A percentile compares a stretch with the other conserved stretches of the same genome.
These are phyloP conservation scores for Ascochyta clinopodiicola DNA, from an alignment of 2,329 filamentous ascomycete genomes.

Conservation along the genomic window DNA sequence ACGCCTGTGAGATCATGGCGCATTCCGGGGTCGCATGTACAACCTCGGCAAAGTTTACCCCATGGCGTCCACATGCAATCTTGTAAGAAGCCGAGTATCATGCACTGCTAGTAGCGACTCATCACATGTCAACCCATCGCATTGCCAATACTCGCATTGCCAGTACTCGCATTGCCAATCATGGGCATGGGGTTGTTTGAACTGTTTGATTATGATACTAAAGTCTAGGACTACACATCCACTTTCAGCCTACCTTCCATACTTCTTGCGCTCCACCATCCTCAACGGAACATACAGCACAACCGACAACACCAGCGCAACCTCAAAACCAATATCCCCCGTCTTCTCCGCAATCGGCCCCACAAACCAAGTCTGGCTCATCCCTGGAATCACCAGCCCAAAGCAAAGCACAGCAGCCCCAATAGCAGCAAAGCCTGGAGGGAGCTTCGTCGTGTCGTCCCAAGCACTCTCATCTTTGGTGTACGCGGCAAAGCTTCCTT, in stretches of 20 bases:
- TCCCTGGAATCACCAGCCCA: conserved; percentile 63
- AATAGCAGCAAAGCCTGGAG: conserved; percentile 52
- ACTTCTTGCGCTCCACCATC: conserved; percentile 45
- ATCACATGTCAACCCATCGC: conserved; percentile 7
- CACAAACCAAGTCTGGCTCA: conserved; percentile 67
- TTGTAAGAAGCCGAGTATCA: conserved; percentile 20
- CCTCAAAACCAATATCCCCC: conserved; percentile 71
- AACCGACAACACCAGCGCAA: conserved; percentile 61
- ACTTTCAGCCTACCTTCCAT: conserved; percentile 22
- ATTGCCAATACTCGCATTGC: too few species aligned
- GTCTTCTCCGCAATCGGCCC: conserved; percentile 66
- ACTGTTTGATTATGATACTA: background rate
- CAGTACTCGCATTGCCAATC: too few species aligned
- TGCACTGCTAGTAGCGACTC: conserved; percentile 5
- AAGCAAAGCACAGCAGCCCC: conserved; percentile 48
- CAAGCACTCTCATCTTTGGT: conserved; percentile 50
- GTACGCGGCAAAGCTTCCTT: conserved; percentile 37
- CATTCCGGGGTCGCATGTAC: conserved; percentile 33
- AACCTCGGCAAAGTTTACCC: conserved; percentile 34
- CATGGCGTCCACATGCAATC: conserved; percentile 13
- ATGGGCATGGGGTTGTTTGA: background rate
- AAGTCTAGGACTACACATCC: background rate
- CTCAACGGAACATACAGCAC: conserved; percentile 55
- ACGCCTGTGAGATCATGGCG: conserved; percentile 44
- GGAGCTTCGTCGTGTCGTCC: conserved; percentile 50